These are phyloP conservation scores for Pseudocercospora crystallina DNA, from an alignment of 2,329 filamentous ascomycete species.

Conservation along the genomic window DNA sequence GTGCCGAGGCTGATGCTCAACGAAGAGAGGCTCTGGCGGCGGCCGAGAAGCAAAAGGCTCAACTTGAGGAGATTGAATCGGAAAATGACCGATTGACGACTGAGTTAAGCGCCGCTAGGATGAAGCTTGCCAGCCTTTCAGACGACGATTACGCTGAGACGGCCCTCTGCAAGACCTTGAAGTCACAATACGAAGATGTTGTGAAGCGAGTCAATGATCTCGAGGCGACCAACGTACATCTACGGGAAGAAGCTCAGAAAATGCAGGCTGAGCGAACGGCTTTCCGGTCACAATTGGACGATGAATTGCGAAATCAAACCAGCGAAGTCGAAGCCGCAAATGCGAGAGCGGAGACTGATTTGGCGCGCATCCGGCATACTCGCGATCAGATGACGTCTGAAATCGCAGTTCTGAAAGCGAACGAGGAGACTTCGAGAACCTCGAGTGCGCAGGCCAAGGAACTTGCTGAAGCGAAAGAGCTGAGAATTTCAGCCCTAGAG, in stretches of 20 bases:
- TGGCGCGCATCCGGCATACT: constrained; percentile 78
- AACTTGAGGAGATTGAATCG: constrained; percentile 73
- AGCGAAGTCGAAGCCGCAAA: constrained; percentile 81
- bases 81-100: constrained; percentile 75
- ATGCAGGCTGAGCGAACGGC: constrained; percentile 79
- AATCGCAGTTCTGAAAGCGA: constrained; percentile 72
- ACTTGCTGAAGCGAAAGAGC: constrained; percentile 73
- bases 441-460: constrained; percentile 76
- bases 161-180: constrained; percentile 89
- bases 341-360: constrained; percentile 75
- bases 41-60: constrained; percentile 81
- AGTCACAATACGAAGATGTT: constrained; percentile 85
- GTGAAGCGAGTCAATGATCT: constrained; percentile 89
- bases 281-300: constrained; percentile 77
- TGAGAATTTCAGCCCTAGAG: constrained; percentile 78
- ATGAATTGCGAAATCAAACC: constrained; percentile 70
- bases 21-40: constrained; percentile 76
- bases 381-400: constrained; percentile 86
- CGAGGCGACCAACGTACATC: constrained; percentile 80
- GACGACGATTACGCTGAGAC: constrained; percentile 94
- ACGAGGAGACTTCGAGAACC: constrained; percentile 71
- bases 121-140: constrained; percentile 67
- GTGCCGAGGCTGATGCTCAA: constrained; percentile 69
- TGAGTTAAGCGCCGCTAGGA: constrained; percentile 73
- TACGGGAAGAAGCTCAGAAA: constrained; percentile 82